A percentile compares a stretch with the other conserved stretches of the same genome.
Evolutionary conservation across 305 asterid species (phyloP).

Genomic region (Solanum hybrid): DNA sequence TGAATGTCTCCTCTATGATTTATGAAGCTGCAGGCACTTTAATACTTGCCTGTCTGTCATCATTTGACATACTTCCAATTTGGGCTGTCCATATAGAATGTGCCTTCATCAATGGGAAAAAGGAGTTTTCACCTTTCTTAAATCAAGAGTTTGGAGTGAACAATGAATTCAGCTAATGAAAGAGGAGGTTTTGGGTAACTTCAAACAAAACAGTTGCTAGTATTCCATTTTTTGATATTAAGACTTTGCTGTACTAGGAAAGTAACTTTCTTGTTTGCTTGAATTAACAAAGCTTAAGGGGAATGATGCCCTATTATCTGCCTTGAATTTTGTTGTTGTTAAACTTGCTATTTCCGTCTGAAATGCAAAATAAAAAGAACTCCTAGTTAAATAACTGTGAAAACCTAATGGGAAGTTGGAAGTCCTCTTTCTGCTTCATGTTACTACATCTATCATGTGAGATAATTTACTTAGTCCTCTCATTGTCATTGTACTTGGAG

Average conservation of each 20-base stretch:
- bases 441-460: not conserved
- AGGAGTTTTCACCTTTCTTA: not conserved
- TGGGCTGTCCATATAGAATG: not conserved
- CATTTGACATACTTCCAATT: not conserved
- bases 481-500: not conserved
- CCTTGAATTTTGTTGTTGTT: not conserved
- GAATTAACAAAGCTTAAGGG: not conserved
- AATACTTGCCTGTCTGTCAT: not conserved
- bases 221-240: not conserved
- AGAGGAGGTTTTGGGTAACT: not conserved
- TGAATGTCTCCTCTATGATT: not conserved
- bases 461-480: not conserved
- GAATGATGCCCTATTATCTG: slow-evolving; percentile 3
- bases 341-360: not conserved
- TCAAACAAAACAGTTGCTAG: not conserved
- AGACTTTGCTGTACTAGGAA: not conserved
- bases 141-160: not conserved
- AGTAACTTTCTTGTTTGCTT: not conserved
- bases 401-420: not conserved
- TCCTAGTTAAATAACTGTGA: not conserved
- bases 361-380: not conserved
- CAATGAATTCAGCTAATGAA: not conserved
- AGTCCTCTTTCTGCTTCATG: slow-evolving; percentile 1
- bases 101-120: not conserved
- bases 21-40: not conserved